These are phyloP conservation scores for Colletotrichum magnum DNA, from an alignment of 2,329 filamentous ascomycete genomes.

Conservation along the genomic window DNA sequence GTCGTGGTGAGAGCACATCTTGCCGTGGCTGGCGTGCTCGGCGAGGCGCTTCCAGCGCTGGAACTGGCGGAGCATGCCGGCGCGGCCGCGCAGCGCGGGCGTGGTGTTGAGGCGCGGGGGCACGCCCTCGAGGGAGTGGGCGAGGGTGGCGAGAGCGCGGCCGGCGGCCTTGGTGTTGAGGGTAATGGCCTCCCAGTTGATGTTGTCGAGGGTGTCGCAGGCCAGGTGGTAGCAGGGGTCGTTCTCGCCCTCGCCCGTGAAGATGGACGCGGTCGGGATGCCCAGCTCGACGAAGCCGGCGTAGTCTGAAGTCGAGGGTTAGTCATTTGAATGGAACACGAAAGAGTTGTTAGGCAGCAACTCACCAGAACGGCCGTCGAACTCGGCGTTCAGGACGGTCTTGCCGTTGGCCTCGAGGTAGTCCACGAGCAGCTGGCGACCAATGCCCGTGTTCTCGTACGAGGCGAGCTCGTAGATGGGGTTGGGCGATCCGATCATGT, in stretches of 20 bases:
- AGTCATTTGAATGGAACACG: too few species aligned
- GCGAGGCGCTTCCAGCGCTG: slow-evolving; percentile 29
- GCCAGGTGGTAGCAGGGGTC: slow-evolving; percentile 57
- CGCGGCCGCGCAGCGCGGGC: slow-evolving; percentile 43
- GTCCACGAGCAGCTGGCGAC: slow-evolving; percentile 51
- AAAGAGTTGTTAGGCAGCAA: too few species aligned
- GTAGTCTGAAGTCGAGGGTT: too few species aligned
- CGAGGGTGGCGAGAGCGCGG: slow-evolving; percentile 60
- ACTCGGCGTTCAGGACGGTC: slow-evolving; percentile 49
- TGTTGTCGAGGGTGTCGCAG: slow-evolving; percentile 57
- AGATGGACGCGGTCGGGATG: slow-evolving; percentile 56
- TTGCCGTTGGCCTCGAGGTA: slow-evolving; percentile 53
- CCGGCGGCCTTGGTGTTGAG: slow-evolving; percentile 62
- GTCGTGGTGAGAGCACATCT: slow-evolving; percentile 38
- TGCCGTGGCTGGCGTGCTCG: slow-evolving; percentile 34
- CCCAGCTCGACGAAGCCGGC: slow-evolving; percentile 56
- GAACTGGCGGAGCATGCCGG: slow-evolving; percentile 33
- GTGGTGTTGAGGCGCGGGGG: slow-evolving; percentile 48
- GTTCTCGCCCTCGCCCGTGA: slow-evolving; percentile 54
- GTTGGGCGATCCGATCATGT: slow-evolving; percentile 71
- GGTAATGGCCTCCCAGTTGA: slow-evolving; percentile 55
- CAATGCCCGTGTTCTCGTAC: slow-evolving; percentile 54
- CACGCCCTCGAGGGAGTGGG: slow-evolving; percentile 53
- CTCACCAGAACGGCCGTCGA: slow-evolving; percentile 50
- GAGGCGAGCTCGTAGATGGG: slow-evolving; percentile 52